Conservation (phyloP, 108 stramenopile species). For the Stephanodiscus triporus region DNA sequence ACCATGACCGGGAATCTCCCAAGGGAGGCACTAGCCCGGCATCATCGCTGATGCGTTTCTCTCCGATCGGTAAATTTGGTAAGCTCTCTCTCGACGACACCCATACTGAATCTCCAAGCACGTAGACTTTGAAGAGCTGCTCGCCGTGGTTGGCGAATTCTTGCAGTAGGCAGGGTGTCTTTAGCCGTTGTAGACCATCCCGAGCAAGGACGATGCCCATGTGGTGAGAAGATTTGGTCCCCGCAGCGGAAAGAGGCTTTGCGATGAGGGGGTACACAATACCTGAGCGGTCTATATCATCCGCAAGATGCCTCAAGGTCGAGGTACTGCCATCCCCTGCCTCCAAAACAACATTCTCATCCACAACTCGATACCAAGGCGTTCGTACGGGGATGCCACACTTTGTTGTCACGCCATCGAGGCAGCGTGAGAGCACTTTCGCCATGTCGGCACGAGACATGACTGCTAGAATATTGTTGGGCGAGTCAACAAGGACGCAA, state of each 20-base stretch:
- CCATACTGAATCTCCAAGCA: slow-evolving; percentile 78
- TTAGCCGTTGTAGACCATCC: slow-evolving; percentile 54
- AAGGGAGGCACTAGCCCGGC: not conserved
- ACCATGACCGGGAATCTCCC: not conserved
- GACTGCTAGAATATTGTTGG: slow-evolving; percentile 65
- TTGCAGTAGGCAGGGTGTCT: slow-evolving; percentile 66
- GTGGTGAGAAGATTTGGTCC: slow-evolving; percentile 77
- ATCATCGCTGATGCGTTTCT: slow-evolving; percentile 13
- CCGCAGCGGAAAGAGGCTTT: slow-evolving; percentile 86
- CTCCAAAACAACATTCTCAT: slow-evolving; percentile 23
- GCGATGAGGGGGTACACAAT: slow-evolving; percentile 77
- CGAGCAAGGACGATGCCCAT: slow-evolving; percentile 74
- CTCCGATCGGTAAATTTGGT: slow-evolving; percentile 74
- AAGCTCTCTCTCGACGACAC: slow-evolving; percentile 75
- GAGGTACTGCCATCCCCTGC: not conserved
- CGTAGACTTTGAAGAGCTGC: slow-evolving; percentile 86
- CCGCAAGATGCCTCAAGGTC: slow-evolving; percentile 19
- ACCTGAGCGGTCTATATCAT: slow-evolving; percentile 43
- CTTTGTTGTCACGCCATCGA: slow-evolving; percentile 54
- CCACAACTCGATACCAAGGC: slow-evolving; percentile 65
- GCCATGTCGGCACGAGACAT: slow-evolving; percentile 85
- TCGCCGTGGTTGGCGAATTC: slow-evolving; percentile 88
- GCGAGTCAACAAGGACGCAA: slow-evolving; percentile 82
- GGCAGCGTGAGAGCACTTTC: slow-evolving; percentile 54
- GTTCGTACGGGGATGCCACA: slow-evolving; percentile 70